Conservation (phyloP, 371 early-diverging fungal species). For the Edhazardia aedis region DNA sequence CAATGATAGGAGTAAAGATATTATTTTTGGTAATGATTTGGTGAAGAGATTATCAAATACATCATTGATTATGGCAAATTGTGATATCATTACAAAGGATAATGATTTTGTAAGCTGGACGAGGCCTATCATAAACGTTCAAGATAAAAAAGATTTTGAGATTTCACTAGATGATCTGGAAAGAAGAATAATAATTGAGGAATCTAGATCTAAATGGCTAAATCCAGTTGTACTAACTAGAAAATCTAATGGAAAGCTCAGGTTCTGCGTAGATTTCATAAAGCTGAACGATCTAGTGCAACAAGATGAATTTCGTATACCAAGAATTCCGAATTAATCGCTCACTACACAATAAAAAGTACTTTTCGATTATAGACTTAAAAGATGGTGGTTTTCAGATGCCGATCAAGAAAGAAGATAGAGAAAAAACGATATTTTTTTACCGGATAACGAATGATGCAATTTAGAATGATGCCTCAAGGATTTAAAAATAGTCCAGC, state of each 20-base stretch:
- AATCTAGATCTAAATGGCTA: conserved; percentile 2
- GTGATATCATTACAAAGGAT: background rate
- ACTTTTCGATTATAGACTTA: conserved; percentile 2
- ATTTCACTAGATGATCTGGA: background rate
- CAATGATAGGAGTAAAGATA: background rate
- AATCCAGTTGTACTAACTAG: conserved; percentile 5
- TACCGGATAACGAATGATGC: too few species aligned
- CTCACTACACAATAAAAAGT: background rate
- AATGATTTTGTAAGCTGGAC: conserved; percentile 1
- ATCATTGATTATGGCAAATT: background rate
- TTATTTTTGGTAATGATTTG: background rate
- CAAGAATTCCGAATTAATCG: background rate
- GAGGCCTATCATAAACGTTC: background rate
- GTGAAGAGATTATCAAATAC: background rate
- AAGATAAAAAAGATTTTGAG: conserved; percentile 6
- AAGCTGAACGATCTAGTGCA: conserved; percentile 1
- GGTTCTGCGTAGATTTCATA: conserved; percentile 10
- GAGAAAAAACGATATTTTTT: too few species aligned
- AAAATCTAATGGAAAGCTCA: background rate
- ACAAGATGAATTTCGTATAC: background rate
- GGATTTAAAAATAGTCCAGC: too few species aligned
- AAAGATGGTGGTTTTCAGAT: too few species aligned
- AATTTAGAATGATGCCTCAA: too few species aligned
- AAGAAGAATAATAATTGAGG: background rate
- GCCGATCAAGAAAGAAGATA: too few species aligned